A percentile compares a stretch with the other conserved stretches of the same genome.
These are phyloP conservation scores for Fusarium sp. DNA, from an alignment of 2,329 filamentous ascomycete species.

Conservation along the genomic window DNA sequence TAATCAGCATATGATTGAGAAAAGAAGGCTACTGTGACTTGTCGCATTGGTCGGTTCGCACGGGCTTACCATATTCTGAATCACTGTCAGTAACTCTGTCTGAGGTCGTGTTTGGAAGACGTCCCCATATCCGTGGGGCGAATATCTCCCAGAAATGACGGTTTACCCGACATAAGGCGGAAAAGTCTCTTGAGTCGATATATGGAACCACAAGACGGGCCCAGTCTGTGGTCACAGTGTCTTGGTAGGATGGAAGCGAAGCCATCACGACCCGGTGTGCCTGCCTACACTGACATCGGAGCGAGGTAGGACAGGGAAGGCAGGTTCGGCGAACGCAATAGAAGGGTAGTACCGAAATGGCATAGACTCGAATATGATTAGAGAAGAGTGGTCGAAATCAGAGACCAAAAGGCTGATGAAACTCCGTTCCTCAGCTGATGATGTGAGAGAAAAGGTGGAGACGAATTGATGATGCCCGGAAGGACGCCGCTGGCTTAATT, in stretches of 20 bases:
- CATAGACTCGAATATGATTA: background rate
- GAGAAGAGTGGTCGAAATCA: background rate
- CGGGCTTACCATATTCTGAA: slow-evolving; percentile 59
- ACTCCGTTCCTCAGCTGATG: slow-evolving; percentile 27
- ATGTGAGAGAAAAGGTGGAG: slow-evolving; percentile 14
- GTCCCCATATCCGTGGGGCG: slow-evolving; percentile 64
- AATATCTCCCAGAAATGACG: slow-evolving; percentile 62
- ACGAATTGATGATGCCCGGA: background rate
- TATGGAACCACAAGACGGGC: slow-evolving; percentile 61
- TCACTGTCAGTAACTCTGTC: slow-evolving; percentile 56
- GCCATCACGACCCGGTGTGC: slow-evolving; percentile 41
- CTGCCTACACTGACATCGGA: background rate
- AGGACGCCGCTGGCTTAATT: background rate
- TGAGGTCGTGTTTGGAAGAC: slow-evolving; percentile 55
- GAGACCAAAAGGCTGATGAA: background rate
- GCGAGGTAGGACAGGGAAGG: background rate
- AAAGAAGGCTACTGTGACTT: background rate
- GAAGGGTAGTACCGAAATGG: background rate
- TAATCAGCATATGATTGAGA: background rate
- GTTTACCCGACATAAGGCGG: slow-evolving; percentile 62
- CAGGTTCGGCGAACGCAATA: background rate
- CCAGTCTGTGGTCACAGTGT: slow-evolving; percentile 63
- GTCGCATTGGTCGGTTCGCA: background rate
- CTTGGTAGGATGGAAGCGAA: slow-evolving; percentile 64
- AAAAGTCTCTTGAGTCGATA: slow-evolving; percentile 56